Base-by-base conservation (phyloP, 345 rosid genomes). In the Euphorbia tirucalli region DNA sequence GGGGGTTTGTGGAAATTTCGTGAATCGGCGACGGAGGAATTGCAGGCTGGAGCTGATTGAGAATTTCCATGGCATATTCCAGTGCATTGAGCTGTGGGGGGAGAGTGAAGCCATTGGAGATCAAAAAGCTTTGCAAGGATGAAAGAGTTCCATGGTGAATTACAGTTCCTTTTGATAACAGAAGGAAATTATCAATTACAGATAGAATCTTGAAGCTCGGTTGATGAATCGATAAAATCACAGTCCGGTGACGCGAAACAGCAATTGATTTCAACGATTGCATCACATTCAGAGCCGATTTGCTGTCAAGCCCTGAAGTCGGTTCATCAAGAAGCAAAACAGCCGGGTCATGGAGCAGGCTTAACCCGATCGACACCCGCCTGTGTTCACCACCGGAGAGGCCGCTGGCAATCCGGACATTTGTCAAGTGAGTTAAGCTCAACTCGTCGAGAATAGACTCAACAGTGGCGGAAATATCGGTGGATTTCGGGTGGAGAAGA, bases 121-220 rank as follows among this genome's bases (percentile, higher is more conserved):
- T 82, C 72, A 94, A 77, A 76, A 85, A 87, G 3, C 68, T 57
- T 70, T 89, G 75, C 56, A 94, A 87, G 3, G 93, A 87, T 63
- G 74, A 61, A 16, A 92, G 72, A 1, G 80, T 82, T 18, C 98
- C 98, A 3, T 90, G 90, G 71, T 92, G 95, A 28, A 89, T 85
- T 2, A 94, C 92, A 7, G 79, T 71, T 69, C 98, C 98, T 75
- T 85, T 92, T 9, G 88, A 83, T 18, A 94, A 79, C 79, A 94
- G 66, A 44, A 94, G 82, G 61, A 94, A 50, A 25, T 79, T 75
- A 68, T 92, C 92, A 9, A 94, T 92, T 32, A 71, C 79, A 37
- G 94, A 86, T 16, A 94, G 87, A 69, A 94, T 92, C 85, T 92
- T 94, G 88, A 88, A 94, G 69, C 93, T 86, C 7, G 98, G 98